Conservation (phyloP, 495 filamentous ascomycete species). For the Rostrohypoxylon terebratum region DNA sequence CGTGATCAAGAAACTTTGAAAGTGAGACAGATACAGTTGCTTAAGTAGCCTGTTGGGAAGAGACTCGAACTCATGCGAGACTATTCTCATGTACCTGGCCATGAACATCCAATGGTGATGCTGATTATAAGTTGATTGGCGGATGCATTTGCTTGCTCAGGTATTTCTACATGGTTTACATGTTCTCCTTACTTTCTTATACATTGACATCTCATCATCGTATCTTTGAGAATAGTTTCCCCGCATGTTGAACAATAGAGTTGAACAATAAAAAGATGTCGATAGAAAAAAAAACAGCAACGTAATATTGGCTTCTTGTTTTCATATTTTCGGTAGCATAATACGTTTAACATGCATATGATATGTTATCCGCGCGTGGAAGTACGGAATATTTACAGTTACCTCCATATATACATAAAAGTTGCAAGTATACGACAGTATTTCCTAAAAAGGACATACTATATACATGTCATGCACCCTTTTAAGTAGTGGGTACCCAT, state of each 20-base stretch:
- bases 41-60: background rate
- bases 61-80: background rate
- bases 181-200: background rate
- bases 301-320: background rate
- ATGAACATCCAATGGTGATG: background rate
- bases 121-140: background rate
- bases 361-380: background rate
- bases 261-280: no score
- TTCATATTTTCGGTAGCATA: background rate
- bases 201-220: background rate
- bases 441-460: conserved; percentile 34
- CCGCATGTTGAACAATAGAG: no score
- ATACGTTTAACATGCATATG: background rate
- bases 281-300: background rate
- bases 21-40: background rate
- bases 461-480: conserved; percentile 37
- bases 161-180: background rate
- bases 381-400: conserved; percentile 2
- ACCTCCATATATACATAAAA: conserved; percentile 11
- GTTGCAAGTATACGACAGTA: conserved; percentile 23
- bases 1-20: no score
- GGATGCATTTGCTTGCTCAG: background rate
- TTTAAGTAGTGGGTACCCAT: conserved; percentile 35
- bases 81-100: background rate
- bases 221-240: background rate